Conservation (phyloP, 169 alveolate genomes). For the Cryptosporidium tyzzeri region DNA sequence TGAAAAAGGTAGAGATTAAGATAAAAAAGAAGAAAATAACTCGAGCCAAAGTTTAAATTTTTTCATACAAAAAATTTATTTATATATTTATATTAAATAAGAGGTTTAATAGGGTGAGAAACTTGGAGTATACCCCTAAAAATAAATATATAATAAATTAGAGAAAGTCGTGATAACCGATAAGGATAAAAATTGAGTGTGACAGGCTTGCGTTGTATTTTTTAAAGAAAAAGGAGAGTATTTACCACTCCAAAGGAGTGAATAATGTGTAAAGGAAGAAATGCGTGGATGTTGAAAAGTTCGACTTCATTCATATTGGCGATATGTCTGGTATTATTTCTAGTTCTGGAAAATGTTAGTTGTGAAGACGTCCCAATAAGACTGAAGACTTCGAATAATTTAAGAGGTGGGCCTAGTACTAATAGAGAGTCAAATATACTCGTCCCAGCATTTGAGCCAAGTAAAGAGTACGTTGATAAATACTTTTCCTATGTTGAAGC, state of each 20-base stretch:
- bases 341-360: not conserved
- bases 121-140: not conserved
- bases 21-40: not conserved
- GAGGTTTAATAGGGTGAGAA: not conserved
- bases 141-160: too few species aligned
- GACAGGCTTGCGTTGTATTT: not conserved
- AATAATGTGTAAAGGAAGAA: conserved; percentile 1
- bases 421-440: not conserved
- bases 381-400: conserved; percentile 16
- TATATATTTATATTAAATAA: not conserved
- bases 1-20: conserved; percentile 9
- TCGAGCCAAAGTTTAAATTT: not conserved
- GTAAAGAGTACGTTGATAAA: conserved; percentile 22
- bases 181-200: not conserved
- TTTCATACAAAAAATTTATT: not conserved
- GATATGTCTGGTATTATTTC: not conserved
- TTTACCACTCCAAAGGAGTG: conserved; percentile 7
- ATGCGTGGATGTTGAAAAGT: not conserved
- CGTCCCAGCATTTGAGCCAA: conserved; percentile 44
- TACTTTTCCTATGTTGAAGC: conserved; percentile 6
- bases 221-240: not conserved
- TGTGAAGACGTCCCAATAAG: conserved; percentile 48
- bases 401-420: conserved; percentile 36
- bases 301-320: not conserved
- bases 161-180: not conserved